Percentiles rank a stretch among this genome's conserved stretches.
Conservation (phyloP, 176 grass and related monocot species). For the Alopecurus myosuroides region DNA sequence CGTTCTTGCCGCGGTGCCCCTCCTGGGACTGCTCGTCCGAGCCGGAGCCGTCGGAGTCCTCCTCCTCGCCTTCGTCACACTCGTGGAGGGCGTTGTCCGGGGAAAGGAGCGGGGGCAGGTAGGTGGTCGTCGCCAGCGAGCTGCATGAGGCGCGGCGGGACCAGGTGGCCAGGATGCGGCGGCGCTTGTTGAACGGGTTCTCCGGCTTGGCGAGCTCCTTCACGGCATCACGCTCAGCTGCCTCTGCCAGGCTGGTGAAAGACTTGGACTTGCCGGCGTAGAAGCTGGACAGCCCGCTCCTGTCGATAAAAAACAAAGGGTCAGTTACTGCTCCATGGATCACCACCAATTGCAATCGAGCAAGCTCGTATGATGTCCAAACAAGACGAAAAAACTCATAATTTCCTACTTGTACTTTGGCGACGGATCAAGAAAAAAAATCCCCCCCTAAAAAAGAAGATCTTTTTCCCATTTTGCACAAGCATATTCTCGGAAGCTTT, state of each 20-base stretch:
- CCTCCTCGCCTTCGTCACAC: conserved; percentile 43
- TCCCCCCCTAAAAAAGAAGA: neutral
- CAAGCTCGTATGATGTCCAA: neutral
- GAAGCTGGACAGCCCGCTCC: conserved; percentile 79
- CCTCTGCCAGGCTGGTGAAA: conserved; percentile 64
- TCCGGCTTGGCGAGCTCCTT: conserved; percentile 76
- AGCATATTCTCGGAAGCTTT: conserved; percentile 1
- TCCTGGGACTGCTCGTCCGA: neutral
- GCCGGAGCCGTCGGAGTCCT: conserved; percentile 31
- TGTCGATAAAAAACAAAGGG: neutral
- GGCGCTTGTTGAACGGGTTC: conserved; percentile 89
- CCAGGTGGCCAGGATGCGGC: conserved; percentile 55
- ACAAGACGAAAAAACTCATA: neutral
- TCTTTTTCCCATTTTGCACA: neutral
- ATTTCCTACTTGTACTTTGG: neutral
- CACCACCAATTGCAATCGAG: neutral
- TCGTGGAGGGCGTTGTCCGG: conserved; percentile 46
- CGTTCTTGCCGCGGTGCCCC: conserved; percentile 29
- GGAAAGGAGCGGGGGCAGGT: conserved; percentile 41
- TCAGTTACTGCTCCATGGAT: neutral
- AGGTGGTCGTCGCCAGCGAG: conserved; percentile 46
- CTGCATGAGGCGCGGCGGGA: conserved; percentile 64
- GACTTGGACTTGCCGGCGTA: conserved; percentile 83
- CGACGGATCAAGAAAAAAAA: neutral
- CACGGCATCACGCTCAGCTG: conserved; percentile 23